Conservation (phyloP, 331 rosid genomes). For the Prunus yedoensis region DNA sequence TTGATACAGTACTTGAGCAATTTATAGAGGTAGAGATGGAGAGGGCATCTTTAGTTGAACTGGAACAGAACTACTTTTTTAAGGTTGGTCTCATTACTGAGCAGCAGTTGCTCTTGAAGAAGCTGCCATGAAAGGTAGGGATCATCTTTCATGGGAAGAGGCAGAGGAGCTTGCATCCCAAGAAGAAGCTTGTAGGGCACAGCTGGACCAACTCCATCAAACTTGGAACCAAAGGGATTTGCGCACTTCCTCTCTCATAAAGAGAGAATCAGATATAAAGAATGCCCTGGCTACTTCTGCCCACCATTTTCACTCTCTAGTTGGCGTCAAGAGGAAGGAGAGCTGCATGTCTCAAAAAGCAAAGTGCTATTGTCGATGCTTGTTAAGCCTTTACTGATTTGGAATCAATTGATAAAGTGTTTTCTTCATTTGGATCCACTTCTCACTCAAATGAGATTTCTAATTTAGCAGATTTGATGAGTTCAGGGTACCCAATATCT, state of each 20-base stretch:
- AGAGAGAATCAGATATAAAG: constrained; percentile 86
- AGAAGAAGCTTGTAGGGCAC: constrained; percentile 94
- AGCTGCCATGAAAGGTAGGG: constrained; percentile 89
- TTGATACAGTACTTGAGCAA: constrained; percentile 83
- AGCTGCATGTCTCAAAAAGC: constrained; percentile 49
- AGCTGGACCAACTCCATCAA: constrained; percentile 87
- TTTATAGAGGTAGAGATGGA: constrained; percentile 81
- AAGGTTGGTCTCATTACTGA: constrained; percentile 86
- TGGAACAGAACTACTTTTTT: constrained; percentile 80
- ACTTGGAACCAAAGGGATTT: constrained; percentile 87
- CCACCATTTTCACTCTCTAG: constrained; percentile 66
- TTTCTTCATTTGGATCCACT: constrained; percentile 51
- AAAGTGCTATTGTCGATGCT: constrained; percentile 58
- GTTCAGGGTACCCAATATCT: constrained; percentile 76
- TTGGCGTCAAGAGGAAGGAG: constrained; percentile 58
- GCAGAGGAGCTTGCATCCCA: constrained; percentile 97
- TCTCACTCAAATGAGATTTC: constrained; percentile 46
- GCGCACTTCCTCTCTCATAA: constrained; percentile 62
- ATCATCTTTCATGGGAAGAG: constrained; percentile 99
- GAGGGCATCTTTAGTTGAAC: constrained; percentile 74
- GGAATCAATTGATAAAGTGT: constrained; percentile 61
- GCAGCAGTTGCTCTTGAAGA: constrained; percentile 94
- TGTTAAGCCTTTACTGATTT: constrained; percentile 74
- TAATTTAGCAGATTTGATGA: constrained; percentile 54
- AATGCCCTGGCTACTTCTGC: constrained; percentile 63